phyloP scores from a whole-genome alignment of 139 green algal species.

The Trebouxia sp. region DNA sequence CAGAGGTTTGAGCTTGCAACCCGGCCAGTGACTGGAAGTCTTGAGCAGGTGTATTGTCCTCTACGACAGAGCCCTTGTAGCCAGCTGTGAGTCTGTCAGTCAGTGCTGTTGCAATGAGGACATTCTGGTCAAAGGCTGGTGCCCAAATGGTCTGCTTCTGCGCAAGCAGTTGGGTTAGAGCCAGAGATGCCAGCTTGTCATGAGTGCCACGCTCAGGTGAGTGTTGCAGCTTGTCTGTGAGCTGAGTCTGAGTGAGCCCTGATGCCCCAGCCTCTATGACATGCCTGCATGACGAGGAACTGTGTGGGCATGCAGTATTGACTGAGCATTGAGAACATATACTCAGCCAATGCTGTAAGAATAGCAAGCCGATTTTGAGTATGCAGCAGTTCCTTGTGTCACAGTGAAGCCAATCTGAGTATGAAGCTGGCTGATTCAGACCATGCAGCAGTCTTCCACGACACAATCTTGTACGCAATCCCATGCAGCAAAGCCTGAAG shows the following conservation, averaged over 20 bases:
- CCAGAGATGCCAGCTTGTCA: background rate
- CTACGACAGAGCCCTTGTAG: background rate
- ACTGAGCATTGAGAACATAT: too few relatives aligned
- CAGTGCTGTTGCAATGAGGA: background rate
- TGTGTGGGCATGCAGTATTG: too few relatives aligned
- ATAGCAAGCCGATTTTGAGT: too few relatives aligned
- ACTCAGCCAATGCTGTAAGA: too few relatives aligned
- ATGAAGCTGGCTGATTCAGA: too few relatives aligned
- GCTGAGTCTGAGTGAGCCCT: background rate
- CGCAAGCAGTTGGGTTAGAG: background rate
- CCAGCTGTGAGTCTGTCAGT: background rate
- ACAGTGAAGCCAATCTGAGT: too few relatives aligned
- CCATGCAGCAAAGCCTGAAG: too few relatives aligned
- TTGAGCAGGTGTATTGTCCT: background rate
- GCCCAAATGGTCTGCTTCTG: background rate
- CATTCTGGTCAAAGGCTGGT: background rate
- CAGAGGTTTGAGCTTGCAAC: background rate
- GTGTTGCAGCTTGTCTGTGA: background rate
- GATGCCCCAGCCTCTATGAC: background rate
- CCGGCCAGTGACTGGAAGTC: conserved; percentile 3
- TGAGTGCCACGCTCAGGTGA: background rate
- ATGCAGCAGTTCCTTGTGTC: too few relatives aligned
- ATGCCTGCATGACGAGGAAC: background rate
- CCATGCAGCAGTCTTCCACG: too few relatives aligned
- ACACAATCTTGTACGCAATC: too few relatives aligned